Conservation (phyloP, 768 basidiomycete species). For the Calvatia gigantea region DNA sequence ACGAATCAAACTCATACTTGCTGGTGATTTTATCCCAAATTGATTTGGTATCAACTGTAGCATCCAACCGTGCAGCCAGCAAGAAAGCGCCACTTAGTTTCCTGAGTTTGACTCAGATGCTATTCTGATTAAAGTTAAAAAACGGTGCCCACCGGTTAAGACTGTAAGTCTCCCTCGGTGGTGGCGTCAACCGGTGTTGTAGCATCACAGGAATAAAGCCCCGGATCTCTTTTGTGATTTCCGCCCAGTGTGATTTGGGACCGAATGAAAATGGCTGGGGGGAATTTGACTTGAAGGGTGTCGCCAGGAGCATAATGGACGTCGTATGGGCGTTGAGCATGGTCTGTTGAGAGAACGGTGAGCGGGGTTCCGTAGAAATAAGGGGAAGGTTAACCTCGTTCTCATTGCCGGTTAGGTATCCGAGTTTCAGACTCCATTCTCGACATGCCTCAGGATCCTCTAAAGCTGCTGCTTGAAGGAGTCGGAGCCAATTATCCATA, state of each 20-base stretch:
- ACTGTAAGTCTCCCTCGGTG: slow-evolving; percentile 92
- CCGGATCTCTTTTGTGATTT: slow-evolving; percentile 75
- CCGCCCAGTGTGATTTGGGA: slow-evolving; percentile 55
- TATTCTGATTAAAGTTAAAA: background rate
- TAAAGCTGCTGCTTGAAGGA: slow-evolving; percentile 77
- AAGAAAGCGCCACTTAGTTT: slow-evolving; percentile 84
- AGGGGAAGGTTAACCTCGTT: slow-evolving; percentile 50
- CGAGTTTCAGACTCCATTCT: slow-evolving; percentile 73
- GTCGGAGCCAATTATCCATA: slow-evolving; percentile 80
- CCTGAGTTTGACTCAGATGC: slow-evolving; percentile 28
- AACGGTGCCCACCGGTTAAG: slow-evolving; percentile 65
- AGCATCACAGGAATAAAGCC: slow-evolving; percentile 89
- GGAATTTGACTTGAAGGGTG: slow-evolving; percentile 70
- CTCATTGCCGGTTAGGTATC: slow-evolving; percentile 90
- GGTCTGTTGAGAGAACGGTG: slow-evolving; percentile 34
- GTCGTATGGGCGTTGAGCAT: slow-evolving; percentile 87
- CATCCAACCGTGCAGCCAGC: slow-evolving; percentile 70
- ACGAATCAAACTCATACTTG: slow-evolving; percentile 31
- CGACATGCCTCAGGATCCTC: slow-evolving; percentile 67
- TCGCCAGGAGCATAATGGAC: slow-evolving; percentile 81
- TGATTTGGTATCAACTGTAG: slow-evolving; percentile 65
- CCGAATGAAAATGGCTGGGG: slow-evolving; percentile 81
- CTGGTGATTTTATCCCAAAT: slow-evolving; percentile 73
- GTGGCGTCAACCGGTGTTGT: slow-evolving; percentile 82
- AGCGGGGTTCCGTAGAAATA: background rate